These are phyloP conservation scores for Metschnikowia lochheadii DNA, from an alignment of 805 yeast species.

Conservation along the genomic window DNA sequence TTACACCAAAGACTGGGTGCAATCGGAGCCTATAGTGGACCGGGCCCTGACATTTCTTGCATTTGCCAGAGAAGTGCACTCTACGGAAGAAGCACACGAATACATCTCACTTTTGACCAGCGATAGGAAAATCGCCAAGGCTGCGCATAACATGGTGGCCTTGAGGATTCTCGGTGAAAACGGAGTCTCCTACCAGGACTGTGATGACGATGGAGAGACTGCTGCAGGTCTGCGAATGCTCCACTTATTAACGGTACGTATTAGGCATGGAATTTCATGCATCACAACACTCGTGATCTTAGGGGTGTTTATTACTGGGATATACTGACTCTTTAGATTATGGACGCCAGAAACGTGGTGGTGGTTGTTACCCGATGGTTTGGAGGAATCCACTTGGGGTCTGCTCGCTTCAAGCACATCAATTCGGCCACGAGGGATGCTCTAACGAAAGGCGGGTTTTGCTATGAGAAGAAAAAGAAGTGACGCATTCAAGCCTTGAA, in stretches of 20 bases:
- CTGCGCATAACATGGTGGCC: slow-evolving; percentile 81
- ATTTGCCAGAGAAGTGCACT: slow-evolving; percentile 56
- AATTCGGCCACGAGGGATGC: slow-evolving; percentile 87
- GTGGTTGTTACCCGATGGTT: slow-evolving; percentile 91
- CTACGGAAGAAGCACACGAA: slow-evolving; percentile 64
- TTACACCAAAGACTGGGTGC: slow-evolving; percentile 67
- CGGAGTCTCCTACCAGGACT: slow-evolving; percentile 69
- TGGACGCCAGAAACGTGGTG: slow-evolving; percentile 80
- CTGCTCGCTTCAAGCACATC: slow-evolving; percentile 91
- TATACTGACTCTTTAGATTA: slow-evolving; percentile 40
- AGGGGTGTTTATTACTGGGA: background rate
- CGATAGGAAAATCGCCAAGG: slow-evolving; percentile 63
- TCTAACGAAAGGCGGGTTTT: slow-evolving; percentile 58
- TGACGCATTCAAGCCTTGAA: slow-evolving; percentile 1
- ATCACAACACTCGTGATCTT: background rate
- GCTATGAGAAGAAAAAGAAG: slow-evolving; percentile 11
- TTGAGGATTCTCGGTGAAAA: slow-evolving; percentile 66
- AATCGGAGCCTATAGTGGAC: slow-evolving; percentile 75
- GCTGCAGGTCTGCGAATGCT: slow-evolving; percentile 91
- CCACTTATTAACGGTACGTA: slow-evolving; percentile 62
- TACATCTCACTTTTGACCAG: slow-evolving; percentile 49
- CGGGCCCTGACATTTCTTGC: slow-evolving; percentile 84
- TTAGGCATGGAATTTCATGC: background rate
- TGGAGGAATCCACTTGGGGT: slow-evolving; percentile 88
- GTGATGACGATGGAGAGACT: slow-evolving; percentile 95